phyloP scores from a whole-genome alignment of 1,139 yeast genomes.

The Diutina ranongensis region DNA sequence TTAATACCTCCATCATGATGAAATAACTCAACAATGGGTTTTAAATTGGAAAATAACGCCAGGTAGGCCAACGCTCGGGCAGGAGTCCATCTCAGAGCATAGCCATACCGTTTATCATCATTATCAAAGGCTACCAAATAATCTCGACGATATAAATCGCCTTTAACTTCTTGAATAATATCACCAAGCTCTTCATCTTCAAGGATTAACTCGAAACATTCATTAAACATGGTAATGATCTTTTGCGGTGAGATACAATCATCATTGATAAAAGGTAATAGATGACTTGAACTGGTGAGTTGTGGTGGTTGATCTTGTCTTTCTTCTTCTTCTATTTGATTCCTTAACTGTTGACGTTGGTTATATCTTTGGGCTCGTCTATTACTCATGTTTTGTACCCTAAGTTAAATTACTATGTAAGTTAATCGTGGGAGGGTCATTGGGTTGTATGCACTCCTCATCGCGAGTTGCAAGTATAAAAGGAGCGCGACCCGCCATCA shows the following conservation, averaged over 20 bases:
- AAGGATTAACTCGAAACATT: constrained; percentile 33
- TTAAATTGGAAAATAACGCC: constrained; percentile 45
- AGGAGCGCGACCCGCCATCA: neutral
- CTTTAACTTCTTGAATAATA: constrained; percentile 58
- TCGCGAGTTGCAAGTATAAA: constrained; percentile 7
- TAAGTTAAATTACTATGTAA: too few species aligned
- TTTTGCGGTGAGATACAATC: constrained; percentile 14
- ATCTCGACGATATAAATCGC: constrained; percentile 56
- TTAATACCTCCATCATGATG: constrained; percentile 12
- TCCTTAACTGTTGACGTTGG: neutral
- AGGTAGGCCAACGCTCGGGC: constrained; percentile 67
- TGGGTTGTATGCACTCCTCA: constrained; percentile 3
- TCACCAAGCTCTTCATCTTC: constrained; percentile 29
- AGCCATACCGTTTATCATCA: constrained; percentile 59
- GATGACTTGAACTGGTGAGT: neutral
- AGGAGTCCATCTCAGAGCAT: constrained; percentile 80
- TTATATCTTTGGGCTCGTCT: neutral
- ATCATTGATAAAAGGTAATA: neutral
- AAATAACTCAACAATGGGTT: constrained; percentile 28
- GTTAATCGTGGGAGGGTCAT: too few species aligned
- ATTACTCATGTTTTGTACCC: neutral
- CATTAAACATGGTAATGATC: constrained; percentile 37
- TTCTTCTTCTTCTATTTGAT: neutral
- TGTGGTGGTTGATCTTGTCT: neutral
- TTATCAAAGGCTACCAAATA: constrained; percentile 57